A percentile compares a stretch with the other conserved stretches of the same genome.
phyloP scores from a whole-genome alignment of 495 filamentous ascomycete genomes.

The Tuber indicum region DNA sequence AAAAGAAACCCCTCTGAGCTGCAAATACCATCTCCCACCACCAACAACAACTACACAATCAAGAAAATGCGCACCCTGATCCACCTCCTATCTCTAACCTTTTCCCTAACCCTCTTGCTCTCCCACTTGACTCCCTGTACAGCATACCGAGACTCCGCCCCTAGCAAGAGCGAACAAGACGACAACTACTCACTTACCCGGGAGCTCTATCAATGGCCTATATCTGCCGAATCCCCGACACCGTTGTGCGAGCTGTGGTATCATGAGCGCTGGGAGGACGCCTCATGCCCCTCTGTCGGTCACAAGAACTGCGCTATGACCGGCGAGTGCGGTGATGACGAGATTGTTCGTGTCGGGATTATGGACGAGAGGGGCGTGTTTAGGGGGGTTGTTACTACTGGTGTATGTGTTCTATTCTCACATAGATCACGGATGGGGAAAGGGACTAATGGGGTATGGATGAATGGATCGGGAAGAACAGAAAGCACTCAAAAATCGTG shows the following conservation, averaged over 20 bases:
- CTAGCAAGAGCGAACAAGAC: not conserved
- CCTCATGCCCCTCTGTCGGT: not conserved
- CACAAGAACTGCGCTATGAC: constrained; percentile 6
- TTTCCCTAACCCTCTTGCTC: constrained; percentile 2
- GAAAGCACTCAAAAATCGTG: not conserved
- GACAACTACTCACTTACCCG: constrained; percentile 9
- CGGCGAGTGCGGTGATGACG: constrained; percentile 22
- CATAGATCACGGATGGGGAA: not conserved
- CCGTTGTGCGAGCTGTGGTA: constrained; percentile 5
- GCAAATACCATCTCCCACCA: not conserved
- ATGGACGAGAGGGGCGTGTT: constrained; percentile 22
- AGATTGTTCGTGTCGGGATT: constrained; percentile 32
- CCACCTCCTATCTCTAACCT: not conserved
- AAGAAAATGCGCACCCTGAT: not conserved
- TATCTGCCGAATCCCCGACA: constrained; percentile 18
- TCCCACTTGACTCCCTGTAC: not conserved
- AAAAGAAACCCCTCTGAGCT: not conserved
- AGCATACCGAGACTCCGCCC: not conserved
- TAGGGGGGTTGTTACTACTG: constrained; percentile 20
- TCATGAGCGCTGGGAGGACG: not conserved
- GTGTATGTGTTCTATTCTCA: constrained; percentile 19
- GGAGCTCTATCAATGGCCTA: constrained; percentile 24
- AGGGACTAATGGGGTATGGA: not conserved
- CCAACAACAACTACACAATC: not conserved
- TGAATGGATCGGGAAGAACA: not conserved